phyloP scores from a whole-genome alignment of 768 basidiomycete species.

The Coprinopsis sp. region DNA sequence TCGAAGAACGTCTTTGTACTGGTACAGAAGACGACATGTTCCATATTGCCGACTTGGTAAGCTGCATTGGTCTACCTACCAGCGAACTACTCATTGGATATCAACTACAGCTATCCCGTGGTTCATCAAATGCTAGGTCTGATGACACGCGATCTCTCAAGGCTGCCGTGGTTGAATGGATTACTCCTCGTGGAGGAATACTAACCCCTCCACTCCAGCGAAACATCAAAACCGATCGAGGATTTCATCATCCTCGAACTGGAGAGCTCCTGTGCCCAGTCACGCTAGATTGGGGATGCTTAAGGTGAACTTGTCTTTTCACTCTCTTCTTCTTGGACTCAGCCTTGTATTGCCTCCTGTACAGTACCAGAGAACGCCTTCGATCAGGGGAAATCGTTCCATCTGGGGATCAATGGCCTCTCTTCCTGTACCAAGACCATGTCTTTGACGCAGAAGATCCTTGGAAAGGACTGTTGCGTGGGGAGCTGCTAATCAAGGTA shows the following conservation, averaged over 20 bases:
- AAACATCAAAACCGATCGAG: constrained; percentile 10
- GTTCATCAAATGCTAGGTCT: constrained; percentile 15
- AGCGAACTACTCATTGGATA: background rate
- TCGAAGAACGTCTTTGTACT: constrained; percentile 10
- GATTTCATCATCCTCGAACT: constrained; percentile 13
- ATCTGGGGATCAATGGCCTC: constrained; percentile 21
- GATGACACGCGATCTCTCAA: constrained; percentile 17
- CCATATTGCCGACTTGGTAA: constrained; percentile 16
- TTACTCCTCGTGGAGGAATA: constrained; percentile 15
- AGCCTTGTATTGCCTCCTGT: background rate
- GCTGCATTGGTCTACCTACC: background rate
- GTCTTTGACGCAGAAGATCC: constrained; percentile 20
- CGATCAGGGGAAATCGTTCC: constrained; percentile 14
- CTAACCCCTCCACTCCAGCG: constrained; percentile 8
- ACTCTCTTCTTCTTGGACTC: background rate
- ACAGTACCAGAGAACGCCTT: constrained; percentile 10
- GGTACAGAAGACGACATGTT: constrained; percentile 15
- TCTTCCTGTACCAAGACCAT: constrained; percentile 18
- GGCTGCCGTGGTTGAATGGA: constrained; percentile 21
- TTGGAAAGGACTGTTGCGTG: constrained; percentile 22
- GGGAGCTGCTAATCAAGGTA: constrained; percentile 18
- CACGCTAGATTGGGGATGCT: constrained; percentile 8
- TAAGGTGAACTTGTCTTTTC: constrained; percentile 5
- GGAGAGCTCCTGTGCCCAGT: constrained; percentile 15
- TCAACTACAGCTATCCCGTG: constrained; percentile 20